Evolutionary conservation across 163 green algal genomes (phyloP), one percentile per base, ranked within the genome.

Genomic region (Scenedesmus sp.): DNA sequence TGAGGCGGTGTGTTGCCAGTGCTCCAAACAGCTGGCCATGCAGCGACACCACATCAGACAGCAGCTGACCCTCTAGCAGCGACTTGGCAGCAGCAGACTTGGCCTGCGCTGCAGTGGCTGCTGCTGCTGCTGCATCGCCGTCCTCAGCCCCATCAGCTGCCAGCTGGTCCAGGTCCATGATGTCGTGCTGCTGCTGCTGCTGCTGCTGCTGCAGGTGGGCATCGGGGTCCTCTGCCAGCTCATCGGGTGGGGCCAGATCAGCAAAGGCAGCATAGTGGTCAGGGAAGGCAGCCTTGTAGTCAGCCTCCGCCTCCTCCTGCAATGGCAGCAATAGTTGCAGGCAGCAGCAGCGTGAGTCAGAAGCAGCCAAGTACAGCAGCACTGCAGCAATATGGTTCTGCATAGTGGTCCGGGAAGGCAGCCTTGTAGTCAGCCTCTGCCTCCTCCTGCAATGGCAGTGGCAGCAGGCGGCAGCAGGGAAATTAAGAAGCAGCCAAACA

Each of bases 231-330:
- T 92, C 90, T 60, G 88, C 66, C n/a, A 90, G 88, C 15, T 91
- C 90, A 34, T 95, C 93, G 3, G 92, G 59, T 2, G 92, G 57
- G 0, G 79, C 88, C 82, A 99, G 82, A 92, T 99, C 97, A 56
- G 93, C 94, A 95, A 98, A 99, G 2, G 94, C 87, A 0, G 92
- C 93, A 46, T 90, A 95, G 76, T 97, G 94, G 91, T 99, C 95
- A 5, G 96, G 97, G 91, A 97, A 98, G 10, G 86, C 62, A 1
- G 77, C 81, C 85, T 96, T 91, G 94, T 97, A 99, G 26, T 95
- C 94, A 10, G 90, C 94, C 92, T 99, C 98, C 54, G 93, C 92
- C 90, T 97, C 95, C 86, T 97, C 95, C 94, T 98, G 94, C 86
- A 66, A 18, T 46, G 46, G 15, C n/a, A 20, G 52, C 74, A 55